Conservation (phyloP, 2,329 filamentous ascomycete species). For the Diplodia mutila region DNA sequence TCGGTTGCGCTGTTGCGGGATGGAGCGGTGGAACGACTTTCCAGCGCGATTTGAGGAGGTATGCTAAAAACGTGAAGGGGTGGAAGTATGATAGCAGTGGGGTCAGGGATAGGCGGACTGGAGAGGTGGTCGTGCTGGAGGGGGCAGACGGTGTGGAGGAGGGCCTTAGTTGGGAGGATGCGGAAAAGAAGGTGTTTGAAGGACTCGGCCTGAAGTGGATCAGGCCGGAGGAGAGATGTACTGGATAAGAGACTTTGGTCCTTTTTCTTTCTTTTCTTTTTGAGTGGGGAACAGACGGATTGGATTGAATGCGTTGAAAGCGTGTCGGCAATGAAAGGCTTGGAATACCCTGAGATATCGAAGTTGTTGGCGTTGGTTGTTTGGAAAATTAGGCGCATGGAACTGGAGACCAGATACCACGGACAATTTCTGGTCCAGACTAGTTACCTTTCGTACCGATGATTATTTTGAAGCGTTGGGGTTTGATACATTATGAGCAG, state of each 20-base stretch:
- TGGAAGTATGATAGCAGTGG: slow-evolving; percentile 95
- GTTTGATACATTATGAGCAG: too few species aligned
- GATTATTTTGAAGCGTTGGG: too few species aligned
- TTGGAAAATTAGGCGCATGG: not conserved
- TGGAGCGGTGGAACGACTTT: slow-evolving; percentile 93
- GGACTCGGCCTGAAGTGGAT: slow-evolving; percentile 65
- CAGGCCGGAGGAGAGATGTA: slow-evolving; percentile 50
- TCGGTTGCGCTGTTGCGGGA: slow-evolving; percentile 83
- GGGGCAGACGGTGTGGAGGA: slow-evolving; percentile 50
- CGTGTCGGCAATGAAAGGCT: not conserved
- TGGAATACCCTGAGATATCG: not conserved
- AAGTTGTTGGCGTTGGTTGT: not conserved
- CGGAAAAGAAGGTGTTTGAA: slow-evolving; percentile 80
- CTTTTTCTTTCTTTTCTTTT: not conserved
- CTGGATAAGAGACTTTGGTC: slow-evolving; percentile 39
- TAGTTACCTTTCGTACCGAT: too few species aligned
- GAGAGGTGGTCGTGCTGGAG: slow-evolving; percentile 73
- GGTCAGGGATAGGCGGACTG: slow-evolving; percentile 68
- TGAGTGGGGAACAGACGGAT: not conserved
- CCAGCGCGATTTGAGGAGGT: slow-evolving; percentile 79
- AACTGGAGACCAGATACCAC: not conserved
- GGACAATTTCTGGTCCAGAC: too few species aligned
- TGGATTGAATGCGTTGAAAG: too few species aligned
- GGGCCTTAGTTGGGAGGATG: slow-evolving; percentile 60
- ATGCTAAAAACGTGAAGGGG: slow-evolving; percentile 70